Percentiles rank a stretch among this genome's conserved stretches.
Conservation (phyloP, 768 basidiomycete species). For the Rhodotorula diobovata region DNA sequence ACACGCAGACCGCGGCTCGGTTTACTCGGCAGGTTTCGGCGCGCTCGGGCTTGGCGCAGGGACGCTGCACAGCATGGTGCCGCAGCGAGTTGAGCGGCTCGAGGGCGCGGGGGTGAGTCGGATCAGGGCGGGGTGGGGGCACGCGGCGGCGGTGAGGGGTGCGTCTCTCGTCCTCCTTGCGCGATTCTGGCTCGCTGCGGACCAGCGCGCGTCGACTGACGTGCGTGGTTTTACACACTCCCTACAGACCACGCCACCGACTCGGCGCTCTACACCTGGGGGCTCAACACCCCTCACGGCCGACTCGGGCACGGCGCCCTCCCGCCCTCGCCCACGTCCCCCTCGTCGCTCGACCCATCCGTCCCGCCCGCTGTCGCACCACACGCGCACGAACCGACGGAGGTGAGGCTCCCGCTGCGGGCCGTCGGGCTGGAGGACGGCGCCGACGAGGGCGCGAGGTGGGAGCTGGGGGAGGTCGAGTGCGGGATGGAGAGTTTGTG, state of each 20-base stretch:
- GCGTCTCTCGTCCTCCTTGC: not conserved
- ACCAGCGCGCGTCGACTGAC: too few relatives aligned
- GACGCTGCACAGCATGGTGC: not conserved
- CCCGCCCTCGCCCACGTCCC: not conserved
- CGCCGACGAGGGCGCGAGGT: not conserved
- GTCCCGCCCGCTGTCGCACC: not conserved
- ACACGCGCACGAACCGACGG: conserved; percentile 14
- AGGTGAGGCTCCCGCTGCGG: conserved; percentile 10
- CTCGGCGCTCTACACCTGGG: conserved; percentile 25
- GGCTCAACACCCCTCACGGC: conserved; percentile 21
- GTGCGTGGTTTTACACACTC: too few relatives aligned
- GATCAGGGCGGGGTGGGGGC: conserved; percentile 30
- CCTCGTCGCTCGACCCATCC: not conserved
- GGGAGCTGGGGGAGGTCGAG: conserved; percentile 27
- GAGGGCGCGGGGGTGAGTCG: conserved; percentile 20
- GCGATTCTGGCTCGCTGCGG: too few relatives aligned
- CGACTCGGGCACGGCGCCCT: conserved; percentile 23
- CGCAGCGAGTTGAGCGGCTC: conserved; percentile 6
- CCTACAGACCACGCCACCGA: not conserved
- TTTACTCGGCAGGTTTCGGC: conserved; percentile 32
- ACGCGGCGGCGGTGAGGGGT: conserved; percentile 29
- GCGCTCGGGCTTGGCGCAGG: conserved; percentile 13
- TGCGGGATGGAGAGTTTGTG: conserved; percentile 29
- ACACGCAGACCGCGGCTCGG: conserved; percentile 20
- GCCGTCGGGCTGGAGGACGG: conserved; percentile 8